Evolutionary conservation across 306 rosid genomes (phyloP), one percentile per base, ranked within the genome.

Genomic region (Acacia confusa): DNA sequence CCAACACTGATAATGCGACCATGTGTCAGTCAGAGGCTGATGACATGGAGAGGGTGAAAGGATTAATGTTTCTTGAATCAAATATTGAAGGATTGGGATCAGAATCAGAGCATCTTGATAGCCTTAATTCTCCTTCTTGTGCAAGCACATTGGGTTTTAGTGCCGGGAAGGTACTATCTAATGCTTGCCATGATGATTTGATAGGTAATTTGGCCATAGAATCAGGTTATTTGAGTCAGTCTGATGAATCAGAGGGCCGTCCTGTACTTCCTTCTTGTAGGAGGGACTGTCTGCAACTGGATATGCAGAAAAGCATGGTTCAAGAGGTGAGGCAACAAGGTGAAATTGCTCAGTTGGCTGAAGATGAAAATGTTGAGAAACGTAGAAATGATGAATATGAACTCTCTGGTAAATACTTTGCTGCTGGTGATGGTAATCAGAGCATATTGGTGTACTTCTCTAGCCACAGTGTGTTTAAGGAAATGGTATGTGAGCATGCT

Each of bases 401-500:
- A 70, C 82, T 79, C 76, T 82, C 91, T 24, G 83, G 85, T 52
- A 89, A 91, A 77, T 86, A 86, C 84, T 86, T 91, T 63, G 86
- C 92, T 34, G 78, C 91, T 44, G 41, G 91, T 53, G 95, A 91
- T 65, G 79, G 87, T 81, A 89, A 83, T 80, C 92, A 89, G 75
- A 91, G 92, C 85, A 87, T 91, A 83, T 86, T 91, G 89, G 92
- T 91, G 50, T 86, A 89, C 24, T 89, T 82, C 85, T 89, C 95
- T 69, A 89, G 92, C 82, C 89, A 84, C 75, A 87, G 95, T 75
- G 90, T 89, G 24, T 78, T 52, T 55, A 91, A 91, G 76, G 90
- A 86, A 84, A 81, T 81, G 52, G 89, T 86, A 70, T 91, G 95
- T 82, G 92, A 91, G 81, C 91, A 88, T 15, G 84, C 95, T 66